Evolutionary conservation across 2,329 filamentous ascomycete species (phyloP).

Genomic region (Hypoxylon sp.): DNA sequence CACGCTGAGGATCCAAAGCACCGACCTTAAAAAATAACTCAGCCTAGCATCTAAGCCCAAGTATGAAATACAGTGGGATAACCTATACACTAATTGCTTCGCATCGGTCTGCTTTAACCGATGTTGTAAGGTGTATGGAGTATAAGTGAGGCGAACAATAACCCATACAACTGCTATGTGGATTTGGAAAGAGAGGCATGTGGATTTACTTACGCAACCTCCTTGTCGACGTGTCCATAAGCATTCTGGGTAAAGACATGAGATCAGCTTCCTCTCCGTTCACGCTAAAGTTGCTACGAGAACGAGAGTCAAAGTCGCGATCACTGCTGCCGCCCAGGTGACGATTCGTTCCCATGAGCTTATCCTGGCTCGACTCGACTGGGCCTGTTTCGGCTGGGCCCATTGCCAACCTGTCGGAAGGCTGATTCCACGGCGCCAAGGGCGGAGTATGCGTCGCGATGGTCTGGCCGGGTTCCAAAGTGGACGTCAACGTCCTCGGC

Average conservation of each 20-base stretch:
- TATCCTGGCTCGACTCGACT: conserved; percentile 43
- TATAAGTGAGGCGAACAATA: background rate
- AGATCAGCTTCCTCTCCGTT: conserved; percentile 70
- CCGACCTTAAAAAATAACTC: background rate
- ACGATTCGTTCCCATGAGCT: conserved; percentile 40
- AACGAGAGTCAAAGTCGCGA: conserved; percentile 54
- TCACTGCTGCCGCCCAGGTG: conserved; percentile 45
- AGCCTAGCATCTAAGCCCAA: conserved; percentile 34
- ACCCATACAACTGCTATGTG: background rate
- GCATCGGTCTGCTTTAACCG: background rate
- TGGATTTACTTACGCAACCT: conserved; percentile 64
- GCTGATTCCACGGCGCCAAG: conserved; percentile 49
- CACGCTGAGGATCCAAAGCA: background rate
- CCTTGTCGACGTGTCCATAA: conserved; percentile 69
- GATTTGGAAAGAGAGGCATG: background rate
- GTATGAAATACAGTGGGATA: background rate
- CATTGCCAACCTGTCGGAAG: conserved; percentile 42
- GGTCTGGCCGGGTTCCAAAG: conserved; percentile 52
- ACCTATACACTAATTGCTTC: background rate
- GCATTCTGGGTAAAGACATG: conserved; percentile 69
- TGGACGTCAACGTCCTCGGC: conserved; percentile 48
- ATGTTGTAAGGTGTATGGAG: background rate
- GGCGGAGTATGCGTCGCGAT: conserved; percentile 44
- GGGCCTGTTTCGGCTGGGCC: conserved; percentile 34
- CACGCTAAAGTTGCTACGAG: conserved; percentile 60